Conservation (phyloP, 495 filamentous ascomycete species). For the Penicillium manginii region DNA sequence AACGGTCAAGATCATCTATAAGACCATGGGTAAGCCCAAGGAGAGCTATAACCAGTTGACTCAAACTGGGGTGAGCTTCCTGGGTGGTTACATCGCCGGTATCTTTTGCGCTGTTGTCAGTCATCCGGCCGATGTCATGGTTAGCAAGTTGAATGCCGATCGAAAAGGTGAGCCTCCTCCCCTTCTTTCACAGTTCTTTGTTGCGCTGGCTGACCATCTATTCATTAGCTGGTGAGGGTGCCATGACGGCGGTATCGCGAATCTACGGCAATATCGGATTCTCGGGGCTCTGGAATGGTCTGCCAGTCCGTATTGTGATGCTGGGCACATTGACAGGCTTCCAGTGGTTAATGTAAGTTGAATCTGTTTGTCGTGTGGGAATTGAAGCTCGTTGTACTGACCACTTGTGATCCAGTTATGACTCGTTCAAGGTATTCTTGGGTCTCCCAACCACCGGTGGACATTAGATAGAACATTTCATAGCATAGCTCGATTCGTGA, state of each 20-base stretch:
- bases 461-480: constrained; percentile 40
- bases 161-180: constrained; percentile 53
- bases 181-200: background rate
- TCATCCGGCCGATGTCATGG: constrained; percentile 73
- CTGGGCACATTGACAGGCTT: constrained; percentile 69
- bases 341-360: constrained; percentile 69
- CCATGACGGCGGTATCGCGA: constrained; percentile 61
- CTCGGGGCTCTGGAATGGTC: constrained; percentile 69
- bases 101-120: constrained; percentile 69
- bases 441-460: constrained; percentile 70
- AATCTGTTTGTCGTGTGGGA: background rate
- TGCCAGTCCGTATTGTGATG: constrained; percentile 68
- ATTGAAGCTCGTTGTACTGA: constrained; percentile 9
- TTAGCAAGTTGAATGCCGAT: constrained; percentile 70
- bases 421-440: constrained; percentile 75
- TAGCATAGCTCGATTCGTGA: background rate
- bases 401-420: constrained; percentile 50
- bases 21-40: constrained; percentile 65
- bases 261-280: constrained; percentile 79
- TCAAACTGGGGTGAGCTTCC: constrained; percentile 71
- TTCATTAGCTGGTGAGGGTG: constrained; percentile 61
- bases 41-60: constrained; percentile 62
- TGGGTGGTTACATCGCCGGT: constrained; percentile 74
- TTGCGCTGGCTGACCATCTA: constrained; percentile 14
- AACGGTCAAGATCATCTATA: constrained; percentile 66